phyloP scores from a whole-genome alignment of 2,329 filamentous ascomycete species.

The Talaromyces sp. region DNA sequence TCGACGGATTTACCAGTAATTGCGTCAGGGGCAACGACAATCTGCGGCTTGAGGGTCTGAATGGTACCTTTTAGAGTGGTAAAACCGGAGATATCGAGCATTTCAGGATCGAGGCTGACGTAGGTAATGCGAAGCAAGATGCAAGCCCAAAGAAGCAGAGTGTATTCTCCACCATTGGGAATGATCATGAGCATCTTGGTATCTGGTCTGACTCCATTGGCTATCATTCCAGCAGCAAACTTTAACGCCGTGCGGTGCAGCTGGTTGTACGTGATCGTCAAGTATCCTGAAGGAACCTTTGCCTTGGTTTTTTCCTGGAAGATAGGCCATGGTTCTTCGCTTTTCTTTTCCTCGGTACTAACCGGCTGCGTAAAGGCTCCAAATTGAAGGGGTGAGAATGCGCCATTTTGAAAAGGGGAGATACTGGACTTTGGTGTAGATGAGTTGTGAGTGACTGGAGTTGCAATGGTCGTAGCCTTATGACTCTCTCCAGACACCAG shows the following conservation, averaged over 20 bases:
- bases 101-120: neutral
- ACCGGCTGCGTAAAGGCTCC: neutral
- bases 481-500: neutral
- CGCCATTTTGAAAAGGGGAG: neutral
- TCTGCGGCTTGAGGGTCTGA: neutral
- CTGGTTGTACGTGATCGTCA: neutral
- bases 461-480: no score
- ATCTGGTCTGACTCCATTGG: neutral
- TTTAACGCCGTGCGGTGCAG: neutral
- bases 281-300: neutral
- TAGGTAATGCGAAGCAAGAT: neutral
- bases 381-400: neutral
- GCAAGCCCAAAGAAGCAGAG: constrained; percentile 1
- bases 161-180: constrained; percentile 1
- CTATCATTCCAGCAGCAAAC: neutral
- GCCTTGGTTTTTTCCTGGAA: neutral
- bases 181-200: constrained; percentile 1
- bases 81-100: neutral
- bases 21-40: neutral
- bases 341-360: neutral
- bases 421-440: neutral
- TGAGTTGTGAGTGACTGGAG: neutral
- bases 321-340: neutral
- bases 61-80: neutral
- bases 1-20: neutral